Conservation (phyloP, 345 rosid species). For the Zanthoxylum bungeanum region DNA sequence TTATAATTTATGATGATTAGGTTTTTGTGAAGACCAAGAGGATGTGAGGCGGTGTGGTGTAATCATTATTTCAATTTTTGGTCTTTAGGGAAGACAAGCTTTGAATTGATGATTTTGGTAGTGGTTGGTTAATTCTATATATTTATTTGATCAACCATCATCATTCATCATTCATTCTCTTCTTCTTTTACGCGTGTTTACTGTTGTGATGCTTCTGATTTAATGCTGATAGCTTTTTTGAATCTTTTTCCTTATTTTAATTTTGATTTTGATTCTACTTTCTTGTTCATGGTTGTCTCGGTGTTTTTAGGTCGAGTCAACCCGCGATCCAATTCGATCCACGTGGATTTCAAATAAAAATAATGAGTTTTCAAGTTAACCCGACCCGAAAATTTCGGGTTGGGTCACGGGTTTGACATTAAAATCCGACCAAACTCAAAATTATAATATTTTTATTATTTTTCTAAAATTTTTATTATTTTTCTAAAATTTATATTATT, state of each 20-base stretch:
- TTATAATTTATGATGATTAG: constrained; percentile 36
- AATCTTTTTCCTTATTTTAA: not conserved
- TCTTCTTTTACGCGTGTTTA: constrained; percentile 38
- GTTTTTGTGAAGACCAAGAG: constrained; percentile 31
- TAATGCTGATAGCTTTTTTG: not conserved
- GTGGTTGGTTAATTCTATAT: constrained; percentile 6
- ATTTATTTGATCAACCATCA: constrained; percentile 1
- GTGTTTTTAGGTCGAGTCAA: too few species aligned
- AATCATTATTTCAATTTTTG: constrained; percentile 45
- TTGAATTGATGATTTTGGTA: constrained; percentile 14
- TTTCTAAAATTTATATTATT: too few species aligned
- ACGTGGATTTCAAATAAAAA: too few species aligned
- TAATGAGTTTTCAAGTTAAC: too few species aligned
- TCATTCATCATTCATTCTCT: constrained; percentile 24
- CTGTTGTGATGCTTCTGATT: not conserved
- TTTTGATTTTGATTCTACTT: not conserved
- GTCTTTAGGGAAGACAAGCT: constrained; percentile 35
- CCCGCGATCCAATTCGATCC: too few species aligned
- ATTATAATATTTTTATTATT: too few species aligned
- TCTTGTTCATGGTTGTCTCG: not conserved
- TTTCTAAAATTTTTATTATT: too few species aligned
- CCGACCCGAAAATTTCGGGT: too few species aligned
- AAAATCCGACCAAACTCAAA: too few species aligned
- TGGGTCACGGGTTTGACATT: too few species aligned
- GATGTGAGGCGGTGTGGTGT: constrained; percentile 32